A percentile compares a stretch with the other conserved stretches of the same genome.
Conservation (phyloP, 768 basidiomycete genomes). For the Tylopilus subfusipes region DNA sequence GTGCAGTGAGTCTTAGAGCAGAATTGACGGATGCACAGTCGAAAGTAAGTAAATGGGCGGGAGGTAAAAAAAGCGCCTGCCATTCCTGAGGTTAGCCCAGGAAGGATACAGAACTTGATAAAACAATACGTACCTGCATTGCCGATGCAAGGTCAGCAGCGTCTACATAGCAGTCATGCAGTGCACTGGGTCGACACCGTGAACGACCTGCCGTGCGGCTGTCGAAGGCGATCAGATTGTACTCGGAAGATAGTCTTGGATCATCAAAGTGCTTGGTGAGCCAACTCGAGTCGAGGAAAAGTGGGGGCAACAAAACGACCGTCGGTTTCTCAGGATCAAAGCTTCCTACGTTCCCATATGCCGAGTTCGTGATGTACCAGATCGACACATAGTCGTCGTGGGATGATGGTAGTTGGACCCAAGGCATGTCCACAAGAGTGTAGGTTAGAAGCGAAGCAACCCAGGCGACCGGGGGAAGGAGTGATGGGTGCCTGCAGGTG, state of each 20-base stretch:
- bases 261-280: conserved; percentile 64
- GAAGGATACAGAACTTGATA: not conserved
- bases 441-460: conserved; percentile 34
- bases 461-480: conserved; percentile 4
- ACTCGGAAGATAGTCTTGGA: conserved; percentile 51
- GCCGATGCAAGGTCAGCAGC: conserved; percentile 73
- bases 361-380: conserved; percentile 67
- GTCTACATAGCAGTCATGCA: conserved; percentile 73
- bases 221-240: conserved; percentile 76
- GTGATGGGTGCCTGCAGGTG: conserved; percentile 3
- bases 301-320: conserved; percentile 63
- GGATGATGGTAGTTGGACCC: conserved; percentile 60
- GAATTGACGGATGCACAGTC: conserved; percentile 55
- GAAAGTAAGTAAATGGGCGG: conserved; percentile 69
- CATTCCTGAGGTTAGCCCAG: not conserved
- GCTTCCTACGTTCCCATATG: conserved; percentile 55
- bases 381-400: conserved; percentile 65
- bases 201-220: conserved; percentile 63
- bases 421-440: conserved; percentile 51
- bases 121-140: conserved; percentile 46
- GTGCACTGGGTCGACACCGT: conserved; percentile 45
- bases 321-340: conserved; percentile 67
- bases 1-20: conserved; percentile 58
- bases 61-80: conserved; percentile 60
- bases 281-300: conserved; percentile 69